Base-by-base conservation (phyloP, 75 land plant genomes). In the Cunninghamia lanceolata region DNA sequence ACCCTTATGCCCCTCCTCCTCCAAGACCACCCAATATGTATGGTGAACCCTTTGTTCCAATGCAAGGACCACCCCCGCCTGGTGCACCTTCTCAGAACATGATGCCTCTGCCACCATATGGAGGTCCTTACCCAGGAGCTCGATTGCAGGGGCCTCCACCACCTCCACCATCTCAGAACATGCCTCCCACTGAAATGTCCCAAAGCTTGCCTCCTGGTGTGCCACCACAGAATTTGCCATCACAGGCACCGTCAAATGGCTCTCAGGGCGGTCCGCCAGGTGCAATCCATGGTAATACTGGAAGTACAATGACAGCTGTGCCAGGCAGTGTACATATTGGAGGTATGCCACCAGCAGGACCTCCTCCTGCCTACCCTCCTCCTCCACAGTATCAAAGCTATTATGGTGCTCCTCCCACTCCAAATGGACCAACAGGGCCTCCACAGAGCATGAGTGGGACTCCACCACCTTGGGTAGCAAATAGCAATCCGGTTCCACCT, bases 351-450 rank as follows among this genome's bases (percentile, higher is more conserved):
- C 90, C 91, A 35, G 85, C 75, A 83, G 85, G 76, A 66, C 89
- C 84, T 82, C 68, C 68, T 63, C 91, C 94, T 82, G 50, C 88
- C 38, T 91, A 91, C 83, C 86, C 91, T 35, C 73, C 91, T 16
- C 42, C 94, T 80, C 81, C 92, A 40, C 86, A 70, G 32, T 94
- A 94, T 84, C 85, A 90, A 40, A 79, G 89, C 32, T 94, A 94
- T 85, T 93, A 94, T 79, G 88, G 84, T 84, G 77, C 83, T 47
- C 90, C 93, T 54, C 93, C 93, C 40, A 89, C 93, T 19, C 91
- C 94, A 35, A 53, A 82, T 40, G 68, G 46, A 70, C 82, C 82
- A 45, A 83, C 94, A 59, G 85, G 81, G 28, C 86, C 93, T 56
- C 86, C 85, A 28, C 79, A 94, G 28, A 66, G 86, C 3, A 77